Evolutionary conservation across 192 early-diverging fungal species (phyloP).

Genomic region (Backusella australiensis): DNA sequence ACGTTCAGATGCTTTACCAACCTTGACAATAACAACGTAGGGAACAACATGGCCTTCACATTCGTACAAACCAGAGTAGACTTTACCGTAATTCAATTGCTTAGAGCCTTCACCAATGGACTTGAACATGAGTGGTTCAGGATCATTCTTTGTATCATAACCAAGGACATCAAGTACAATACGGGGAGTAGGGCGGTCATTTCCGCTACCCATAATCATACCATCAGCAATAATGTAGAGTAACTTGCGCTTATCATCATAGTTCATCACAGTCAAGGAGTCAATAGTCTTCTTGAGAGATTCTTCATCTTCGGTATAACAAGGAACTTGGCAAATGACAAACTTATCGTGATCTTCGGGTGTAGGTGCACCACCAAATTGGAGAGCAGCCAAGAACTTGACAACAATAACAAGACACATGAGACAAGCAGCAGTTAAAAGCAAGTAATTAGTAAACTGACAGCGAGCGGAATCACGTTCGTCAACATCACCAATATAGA

Average conservation of each 20-base stretch:
- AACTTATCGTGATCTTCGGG: constrained; percentile 95
- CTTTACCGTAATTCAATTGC: constrained; percentile 94
- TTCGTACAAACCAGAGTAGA: constrained; percentile 96
- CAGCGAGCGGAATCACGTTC: constrained; percentile 54
- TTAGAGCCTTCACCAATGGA: constrained; percentile 89
- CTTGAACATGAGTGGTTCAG: constrained; percentile 81
- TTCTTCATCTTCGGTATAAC: constrained; percentile 93
- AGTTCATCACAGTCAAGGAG: constrained; percentile 72
- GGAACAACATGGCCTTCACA: constrained; percentile 92
- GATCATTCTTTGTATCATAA: constrained; percentile 76
- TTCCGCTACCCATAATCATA: constrained; percentile 95
- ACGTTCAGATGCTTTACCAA: constrained; percentile 84
- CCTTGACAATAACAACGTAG: constrained; percentile 92
- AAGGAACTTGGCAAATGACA: constrained; percentile 94
- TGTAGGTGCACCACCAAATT: constrained; percentile 70
- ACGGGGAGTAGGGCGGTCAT: constrained; percentile 91
- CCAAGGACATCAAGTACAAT: constrained; percentile 92
- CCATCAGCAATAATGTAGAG: constrained; percentile 90
- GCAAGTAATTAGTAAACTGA: constrained; percentile 66
- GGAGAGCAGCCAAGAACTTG: constrained; percentile 81
- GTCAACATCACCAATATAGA: constrained; percentile 70
- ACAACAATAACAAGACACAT: constrained; percentile 76
- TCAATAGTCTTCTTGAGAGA: constrained; percentile 83
- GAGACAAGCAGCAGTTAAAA: constrained; percentile 60
- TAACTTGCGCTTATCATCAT: constrained; percentile 89